Percentiles rank a stretch among this genome's conserved stretches.
Evolutionary conservation across 2,329 filamentous ascomycete species (phyloP).

Genomic region (Colletotrichum kahawae): DNA sequence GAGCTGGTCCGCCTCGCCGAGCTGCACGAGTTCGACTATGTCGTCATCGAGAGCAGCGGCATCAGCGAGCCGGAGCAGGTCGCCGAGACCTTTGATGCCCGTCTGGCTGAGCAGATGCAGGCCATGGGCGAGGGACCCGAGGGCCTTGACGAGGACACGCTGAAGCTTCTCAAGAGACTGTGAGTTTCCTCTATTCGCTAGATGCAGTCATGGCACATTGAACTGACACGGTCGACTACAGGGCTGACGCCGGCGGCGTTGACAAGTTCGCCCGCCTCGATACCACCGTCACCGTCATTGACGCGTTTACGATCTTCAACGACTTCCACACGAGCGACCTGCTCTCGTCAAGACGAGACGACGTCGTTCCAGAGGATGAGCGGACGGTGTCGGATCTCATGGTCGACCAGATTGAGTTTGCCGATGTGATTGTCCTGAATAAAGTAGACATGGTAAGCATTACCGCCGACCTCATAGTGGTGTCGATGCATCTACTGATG

Average conservation of each 20-base stretch:
- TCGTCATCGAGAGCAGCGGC: constrained; percentile 74
- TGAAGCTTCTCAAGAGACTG: constrained; percentile 41
- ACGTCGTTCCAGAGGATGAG: constrained; percentile 71
- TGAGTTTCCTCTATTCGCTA: constrained; percentile 23
- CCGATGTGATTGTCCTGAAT: constrained; percentile 75
- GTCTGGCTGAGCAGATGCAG: constrained; percentile 53
- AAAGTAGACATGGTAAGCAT: constrained; percentile 66
- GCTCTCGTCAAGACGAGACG: constrained; percentile 66
- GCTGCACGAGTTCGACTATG: constrained; percentile 70
- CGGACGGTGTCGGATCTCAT: constrained; percentile 78
- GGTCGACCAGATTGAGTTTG: constrained; percentile 80
- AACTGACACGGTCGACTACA: constrained; percentile 8
- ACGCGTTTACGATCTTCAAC: constrained; percentile 74
- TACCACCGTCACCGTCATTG: constrained; percentile 75
- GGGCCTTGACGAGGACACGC: constrained; percentile 38
- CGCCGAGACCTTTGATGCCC: constrained; percentile 72
- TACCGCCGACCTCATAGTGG: neutral
- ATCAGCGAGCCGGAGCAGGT: constrained; percentile 78
- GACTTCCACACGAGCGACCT: constrained; percentile 76
- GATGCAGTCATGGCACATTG: neutral
- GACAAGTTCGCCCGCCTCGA: constrained; percentile 71
- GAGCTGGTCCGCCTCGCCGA: constrained; percentile 71
- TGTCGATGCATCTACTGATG: neutral
- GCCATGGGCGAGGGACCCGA: constrained; percentile 34
- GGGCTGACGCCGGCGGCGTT: constrained; percentile 64